Base-by-base conservation (phyloP, 768 basidiomycete species). In the Mycena filopes region DNA sequence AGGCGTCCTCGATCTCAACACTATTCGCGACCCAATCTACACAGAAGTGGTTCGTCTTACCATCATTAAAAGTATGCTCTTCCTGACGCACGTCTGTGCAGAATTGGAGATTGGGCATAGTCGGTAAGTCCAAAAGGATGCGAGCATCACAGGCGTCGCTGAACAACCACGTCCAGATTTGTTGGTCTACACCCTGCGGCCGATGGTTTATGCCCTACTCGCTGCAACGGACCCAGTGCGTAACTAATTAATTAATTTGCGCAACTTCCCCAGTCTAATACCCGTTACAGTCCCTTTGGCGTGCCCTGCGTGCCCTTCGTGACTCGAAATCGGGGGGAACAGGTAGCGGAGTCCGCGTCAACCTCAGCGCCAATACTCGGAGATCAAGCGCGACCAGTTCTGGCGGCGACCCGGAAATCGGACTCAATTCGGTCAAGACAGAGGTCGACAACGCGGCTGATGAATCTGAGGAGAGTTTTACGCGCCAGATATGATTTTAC, bases 171-270 rank as follows among this genome's bases (percentile, higher is more conserved):
- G 2, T 21, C 40, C 53, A 48, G 61, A 55, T 63, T 20, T 63
- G 40, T 38, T 53, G 23, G 26, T 51, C 11, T 63, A 63, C 16
- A 15, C 28, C 36, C 41, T 55, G 23, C 54, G 62, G 16, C 62
- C 62, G 31, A 23, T 63, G 28, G 36, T 63, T n/a, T 63, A 63
- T 21, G 45, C 28, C 36, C n/a, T 49, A 4, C 47, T 63, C 18
- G 62, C 62, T 36, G 54, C 41, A 13, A 57, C 62, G 8, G 62
- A 63, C 42, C 55, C 55, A 18, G 62, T 63, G 41, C 45, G 60
- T 63, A 23, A 3, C 46, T 25, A 20, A n/a, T 1, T 12, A 11
- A 9, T 41, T 23, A 31, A 11, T 50, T 29, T 29, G 21, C 1
- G 23, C 21, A 21, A 12, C 6, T 20, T 38, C 1, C 15, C 20